Evolutionary conservation across 305 asterid genomes (phyloP).

Genomic region (Vinca major): DNA sequence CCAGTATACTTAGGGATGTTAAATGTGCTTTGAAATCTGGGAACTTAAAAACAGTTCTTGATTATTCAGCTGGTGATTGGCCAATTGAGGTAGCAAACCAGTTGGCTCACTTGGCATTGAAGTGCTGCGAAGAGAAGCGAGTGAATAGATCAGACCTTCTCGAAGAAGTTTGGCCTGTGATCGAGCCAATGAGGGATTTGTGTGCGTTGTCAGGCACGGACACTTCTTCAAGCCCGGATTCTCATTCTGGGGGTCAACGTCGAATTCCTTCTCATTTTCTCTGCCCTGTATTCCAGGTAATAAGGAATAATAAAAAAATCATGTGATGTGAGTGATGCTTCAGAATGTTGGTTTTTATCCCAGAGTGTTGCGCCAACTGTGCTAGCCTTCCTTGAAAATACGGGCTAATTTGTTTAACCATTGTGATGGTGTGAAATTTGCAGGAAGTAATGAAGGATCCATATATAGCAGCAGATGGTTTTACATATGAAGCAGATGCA

Average conservation of each 20-base stretch:
- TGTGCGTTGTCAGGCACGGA: slow-evolving; percentile 23
- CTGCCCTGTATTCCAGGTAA: slow-evolving; percentile 90
- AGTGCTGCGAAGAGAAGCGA: slow-evolving; percentile 51
- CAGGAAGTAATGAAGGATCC: slow-evolving; percentile 97
- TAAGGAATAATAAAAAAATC: background rate
- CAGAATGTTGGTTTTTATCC: background rate
- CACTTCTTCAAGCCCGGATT: slow-evolving; percentile 25
- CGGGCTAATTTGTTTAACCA: background rate
- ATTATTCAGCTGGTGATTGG: slow-evolving; percentile 83
- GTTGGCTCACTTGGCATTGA: slow-evolving; percentile 52
- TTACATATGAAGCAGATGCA: slow-evolving; percentile 86
- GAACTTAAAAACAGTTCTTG: slow-evolving; percentile 41
- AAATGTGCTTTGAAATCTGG: slow-evolving; percentile 57
- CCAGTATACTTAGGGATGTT: slow-evolving; percentile 50
- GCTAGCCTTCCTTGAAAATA: background rate
- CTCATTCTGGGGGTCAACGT: slow-evolving; percentile 28
- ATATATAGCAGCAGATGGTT: slow-evolving; percentile 81
- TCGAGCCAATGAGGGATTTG: slow-evolving; percentile 50
- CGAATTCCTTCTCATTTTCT: slow-evolving; percentile 67
- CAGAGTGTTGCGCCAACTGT: background rate
- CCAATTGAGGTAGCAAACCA: slow-evolving; percentile 40
- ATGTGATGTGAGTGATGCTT: background rate
- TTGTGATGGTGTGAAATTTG: slow-evolving; percentile 9
- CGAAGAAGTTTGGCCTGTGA: slow-evolving; percentile 45
- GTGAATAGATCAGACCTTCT: slow-evolving; percentile 53